phyloP scores from a whole-genome alignment of 1,284 basidiomycete genomes.

The Lentinula novae-zelandiae region DNA sequence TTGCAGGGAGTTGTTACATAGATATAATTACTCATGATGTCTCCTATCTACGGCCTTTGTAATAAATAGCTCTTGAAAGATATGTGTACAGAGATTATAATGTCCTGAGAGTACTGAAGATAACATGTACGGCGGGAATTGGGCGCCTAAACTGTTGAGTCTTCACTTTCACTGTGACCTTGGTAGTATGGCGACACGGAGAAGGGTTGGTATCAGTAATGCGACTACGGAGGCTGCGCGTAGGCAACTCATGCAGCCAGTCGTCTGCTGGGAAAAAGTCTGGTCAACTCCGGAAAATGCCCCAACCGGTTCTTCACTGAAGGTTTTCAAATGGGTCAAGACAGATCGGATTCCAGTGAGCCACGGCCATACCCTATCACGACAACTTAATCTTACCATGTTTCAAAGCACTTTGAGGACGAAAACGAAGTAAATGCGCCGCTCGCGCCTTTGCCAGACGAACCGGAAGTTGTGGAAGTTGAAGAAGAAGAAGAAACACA shows the following conservation, averaged over 20 bases:
- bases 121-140: not conserved
- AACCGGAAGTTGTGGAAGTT: constrained; percentile 61
- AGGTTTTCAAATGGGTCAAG: constrained; percentile 70
- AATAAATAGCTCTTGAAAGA: no score
- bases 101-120: no score
- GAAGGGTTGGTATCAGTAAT: constrained; percentile 70
- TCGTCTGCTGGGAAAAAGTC: constrained; percentile 72
- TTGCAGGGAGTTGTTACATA: no score
- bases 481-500: constrained; percentile 58
- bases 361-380: constrained; percentile 2
- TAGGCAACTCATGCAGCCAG: constrained; percentile 77
- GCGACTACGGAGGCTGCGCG: constrained; percentile 75
- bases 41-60: no score
- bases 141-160: not conserved
- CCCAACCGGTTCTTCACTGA: constrained; percentile 52
- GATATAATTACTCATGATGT: no score
- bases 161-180: not conserved
- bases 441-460: constrained; percentile 71
- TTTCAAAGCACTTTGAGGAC: constrained; percentile 66
- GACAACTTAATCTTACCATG: not conserved
- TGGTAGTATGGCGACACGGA: constrained; percentile 56
- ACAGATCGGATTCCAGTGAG: constrained; percentile 69
- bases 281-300: constrained; percentile 57
- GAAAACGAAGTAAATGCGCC: constrained; percentile 73
- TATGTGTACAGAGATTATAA: no score